These are phyloP conservation scores for Bisporella sp. DNA, from an alignment of 2,329 filamentous ascomycete species.

Conservation along the genomic window DNA sequence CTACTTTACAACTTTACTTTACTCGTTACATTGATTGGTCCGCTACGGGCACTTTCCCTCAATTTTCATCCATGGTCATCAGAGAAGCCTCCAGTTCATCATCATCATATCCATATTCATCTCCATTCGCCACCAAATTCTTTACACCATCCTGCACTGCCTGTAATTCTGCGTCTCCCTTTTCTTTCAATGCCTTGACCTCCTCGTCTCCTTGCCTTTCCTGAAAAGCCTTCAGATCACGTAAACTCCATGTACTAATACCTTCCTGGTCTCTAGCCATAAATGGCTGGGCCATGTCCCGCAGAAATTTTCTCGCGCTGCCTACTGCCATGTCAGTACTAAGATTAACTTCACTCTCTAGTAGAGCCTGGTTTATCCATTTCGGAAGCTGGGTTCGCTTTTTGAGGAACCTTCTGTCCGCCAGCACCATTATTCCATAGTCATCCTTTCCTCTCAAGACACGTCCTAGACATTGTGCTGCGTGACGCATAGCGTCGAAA, in stretches of 20 bases:
- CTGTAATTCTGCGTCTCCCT: not conserved
- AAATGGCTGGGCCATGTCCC: constrained; percentile 89
- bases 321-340: constrained; percentile 94
- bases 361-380: constrained; percentile 87
- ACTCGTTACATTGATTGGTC: no score
- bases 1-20: no score
- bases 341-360: constrained; percentile 80
- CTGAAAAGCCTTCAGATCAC: constrained; percentile 72
- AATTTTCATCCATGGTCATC: constrained; percentile 32
- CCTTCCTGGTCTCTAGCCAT: constrained; percentile 78
- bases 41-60: not conserved
- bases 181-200: constrained; percentile 54
- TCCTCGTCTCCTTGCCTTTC: constrained; percentile 64
- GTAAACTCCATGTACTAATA: constrained; percentile 83
- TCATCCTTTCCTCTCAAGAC: constrained; percentile 95
- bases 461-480: constrained; percentile 90
- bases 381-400: constrained; percentile 87
- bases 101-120: constrained; percentile 27
- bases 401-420: constrained; percentile 88
- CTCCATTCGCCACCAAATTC: constrained; percentile 9
- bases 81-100: constrained; percentile 42
- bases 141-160: constrained; percentile 11
- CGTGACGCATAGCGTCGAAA: constrained; percentile 99
- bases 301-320: constrained; percentile 80
- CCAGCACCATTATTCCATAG: constrained; percentile 99